Evolutionary conservation across 768 basidiomycete genomes (phyloP), one percentile per base, ranked within the genome.

Genomic region (Lactarius trivialis): DNA sequence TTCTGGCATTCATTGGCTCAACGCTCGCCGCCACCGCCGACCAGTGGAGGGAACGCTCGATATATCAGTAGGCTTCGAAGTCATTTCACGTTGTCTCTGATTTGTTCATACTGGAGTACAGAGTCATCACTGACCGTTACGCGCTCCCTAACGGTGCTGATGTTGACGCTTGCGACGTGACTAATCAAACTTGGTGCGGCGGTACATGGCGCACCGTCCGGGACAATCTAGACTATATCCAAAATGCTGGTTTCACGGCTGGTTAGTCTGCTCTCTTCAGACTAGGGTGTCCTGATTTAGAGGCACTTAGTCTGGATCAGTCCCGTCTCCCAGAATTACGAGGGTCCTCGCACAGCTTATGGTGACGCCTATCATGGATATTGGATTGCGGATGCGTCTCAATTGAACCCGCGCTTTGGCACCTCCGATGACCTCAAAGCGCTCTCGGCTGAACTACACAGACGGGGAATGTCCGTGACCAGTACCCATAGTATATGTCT

Each of bases 331-430:
- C 81, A 90, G 73, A 91, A 91, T 71, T 90, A 88, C 63, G 74
- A 88, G 39, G 88, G 89, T 0, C 82, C 85, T 14, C 70, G 80
- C 52, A 84, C 88, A 3, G 75, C 82, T 0, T 93, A 91, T 70
- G 89, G 91, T 21, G 88, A 91, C 68, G 75, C 92, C 17, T 93
- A 93, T 73, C 91, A 92, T 68, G 91, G 91, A 19, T 92, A 93
- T 73, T 93, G 91, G 90, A 79, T 84, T 33, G 80, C 83, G 56
- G 85, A 93, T 71, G 78, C 86, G 32, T 76, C 83, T 61, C 68
- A 80, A 65, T 78, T 93, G 43, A 93, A 92, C 73, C 68, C 76
- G 53, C 81, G 78, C 56, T 93, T 91, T 67, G 91, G 91, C 28
- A 83, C 86, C 1, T 75, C 83, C 1, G 81, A 84, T 60, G 91